phyloP scores from a whole-genome alignment of 1,139 yeast species.

The Blastobotrys apis region DNA sequence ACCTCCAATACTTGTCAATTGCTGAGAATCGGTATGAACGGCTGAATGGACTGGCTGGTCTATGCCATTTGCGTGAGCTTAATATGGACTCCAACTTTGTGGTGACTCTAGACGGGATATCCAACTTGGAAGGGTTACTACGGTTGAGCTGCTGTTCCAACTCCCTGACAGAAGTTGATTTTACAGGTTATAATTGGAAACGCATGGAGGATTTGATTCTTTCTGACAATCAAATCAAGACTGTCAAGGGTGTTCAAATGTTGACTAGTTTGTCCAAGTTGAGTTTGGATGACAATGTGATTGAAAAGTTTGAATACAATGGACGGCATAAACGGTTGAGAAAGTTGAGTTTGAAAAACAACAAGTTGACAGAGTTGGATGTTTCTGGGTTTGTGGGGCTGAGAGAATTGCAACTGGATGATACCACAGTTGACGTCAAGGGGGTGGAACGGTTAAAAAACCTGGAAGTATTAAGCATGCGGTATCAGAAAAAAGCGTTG shows the following conservation, averaged over 20 bases:
- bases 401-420: constrained; percentile 19
- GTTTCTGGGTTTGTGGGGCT: constrained; percentile 17
- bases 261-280: constrained; percentile 26
- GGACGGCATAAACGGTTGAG: constrained; percentile 15
- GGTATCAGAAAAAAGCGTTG: constrained; percentile 1
- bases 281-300: constrained; percentile 26
- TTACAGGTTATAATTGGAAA: constrained; percentile 23
- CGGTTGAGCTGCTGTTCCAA: constrained; percentile 29
- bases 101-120: constrained; percentile 29
- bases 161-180: constrained; percentile 25
- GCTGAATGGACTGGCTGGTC: constrained; percentile 31
- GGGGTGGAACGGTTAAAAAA: constrained; percentile 16
- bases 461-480: constrained; percentile 15
- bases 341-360: constrained; percentile 18
- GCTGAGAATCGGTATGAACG: constrained; percentile 34
- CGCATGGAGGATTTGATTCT: constrained; percentile 28
- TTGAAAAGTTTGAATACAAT: constrained; percentile 15
- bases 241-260: constrained; percentile 25
- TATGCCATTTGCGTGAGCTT: constrained; percentile 32
- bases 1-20: constrained; percentile 33
- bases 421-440: constrained; percentile 15
- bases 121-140: constrained; percentile 31
- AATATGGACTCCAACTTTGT: constrained; percentile 30
- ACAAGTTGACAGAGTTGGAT: constrained; percentile 18
- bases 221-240: constrained; percentile 26